Evolutionary conservation across 2,329 filamentous ascomycete genomes (phyloP), one percentile per base, ranked within the genome.

Genomic region (Sporothrix variecibatus): DNA sequence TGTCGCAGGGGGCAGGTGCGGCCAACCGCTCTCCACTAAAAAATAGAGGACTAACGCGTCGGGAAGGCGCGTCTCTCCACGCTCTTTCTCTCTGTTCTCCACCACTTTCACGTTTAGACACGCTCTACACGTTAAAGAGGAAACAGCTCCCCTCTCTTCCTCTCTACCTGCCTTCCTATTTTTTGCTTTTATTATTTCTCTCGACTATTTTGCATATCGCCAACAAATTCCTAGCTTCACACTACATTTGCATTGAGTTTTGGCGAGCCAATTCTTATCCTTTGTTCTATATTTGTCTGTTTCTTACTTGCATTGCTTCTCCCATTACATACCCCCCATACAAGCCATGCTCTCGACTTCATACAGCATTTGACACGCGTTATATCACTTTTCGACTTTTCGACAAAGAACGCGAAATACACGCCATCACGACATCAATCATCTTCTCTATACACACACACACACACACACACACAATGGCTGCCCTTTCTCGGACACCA

Each of bases 401-500:
- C 58, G 31, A 40, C 58, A 20, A 12, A 43, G 4, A 46, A 67
- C 62, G 26, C 46, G 20, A 70, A 28, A 43, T 40, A 71, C 6
- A 28, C 31, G 23, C 43, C n/a, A 46, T 31, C 2, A 9, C 34
- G n/a, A 20, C 34, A 9, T 8, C 23, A 51, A 12, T 31, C 26
- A 26, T 12, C 38, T 17, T 62, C 20, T 11, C 15, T 20, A 17
- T 31, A 11, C 12, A 26, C 5, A 26, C 20, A 23, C 12, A 5
- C 40, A 68, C 17, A n/a, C 38, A 15, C 46, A 34, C 56, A 6
- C 23, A 49, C 23, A 53, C 53, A 49, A 77, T 77, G 76, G 73
- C 73, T 34, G 40, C 73, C 12, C 58, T 74, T 11, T 77, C 77
- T 1, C 73, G 77, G 67, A 77, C 77, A 38, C 77, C 77, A 23